phyloP scores from a whole-genome alignment of 805 yeast genomes.

The Saturnispora galanensis region DNA sequence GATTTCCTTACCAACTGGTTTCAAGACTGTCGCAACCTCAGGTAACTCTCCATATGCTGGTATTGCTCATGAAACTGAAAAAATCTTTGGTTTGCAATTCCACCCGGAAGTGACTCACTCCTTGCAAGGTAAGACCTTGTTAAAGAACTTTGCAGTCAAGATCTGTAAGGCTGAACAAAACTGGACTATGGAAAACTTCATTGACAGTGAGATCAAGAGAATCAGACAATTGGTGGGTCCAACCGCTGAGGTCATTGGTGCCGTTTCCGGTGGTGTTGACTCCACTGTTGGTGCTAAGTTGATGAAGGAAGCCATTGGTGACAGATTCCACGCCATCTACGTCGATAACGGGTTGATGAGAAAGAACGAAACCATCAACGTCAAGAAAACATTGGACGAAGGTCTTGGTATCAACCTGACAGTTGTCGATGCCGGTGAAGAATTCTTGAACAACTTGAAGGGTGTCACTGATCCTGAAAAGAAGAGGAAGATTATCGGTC shows the following conservation, averaged over 20 bases:
- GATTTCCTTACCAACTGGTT: slow-evolving; percentile 81
- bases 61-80: slow-evolving; percentile 62
- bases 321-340: slow-evolving; percentile 94
- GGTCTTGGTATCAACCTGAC: slow-evolving; percentile 93
- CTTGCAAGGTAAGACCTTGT: slow-evolving; percentile 73
- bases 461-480: slow-evolving; percentile 98
- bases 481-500: slow-evolving; percentile 97
- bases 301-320: slow-evolving; percentile 97
- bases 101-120: slow-evolving; percentile 99
- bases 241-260: slow-evolving; percentile 97
- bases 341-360: slow-evolving; percentile 98
- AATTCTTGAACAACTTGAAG: slow-evolving; percentile 74
- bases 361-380: slow-evolving; percentile 81
- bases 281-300: slow-evolving; percentile 98
- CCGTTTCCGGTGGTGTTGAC: slow-evolving; percentile 99
- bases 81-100: slow-evolving; percentile 92
- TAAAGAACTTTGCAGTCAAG: slow-evolving; percentile 86
- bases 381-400: slow-evolving; percentile 79
- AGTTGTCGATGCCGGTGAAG: slow-evolving; percentile 89
- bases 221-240: slow-evolving; percentile 91
- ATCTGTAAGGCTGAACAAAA: slow-evolving; percentile 80
- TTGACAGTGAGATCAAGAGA: slow-evolving; percentile 91
- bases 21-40: slow-evolving; percentile 80
- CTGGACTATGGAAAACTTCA: slow-evolving; percentile 98
- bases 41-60: slow-evolving; percentile 95